Base-by-base conservation (phyloP, 352 stramenopile genomes). In the Pythium aquatile region DNA sequence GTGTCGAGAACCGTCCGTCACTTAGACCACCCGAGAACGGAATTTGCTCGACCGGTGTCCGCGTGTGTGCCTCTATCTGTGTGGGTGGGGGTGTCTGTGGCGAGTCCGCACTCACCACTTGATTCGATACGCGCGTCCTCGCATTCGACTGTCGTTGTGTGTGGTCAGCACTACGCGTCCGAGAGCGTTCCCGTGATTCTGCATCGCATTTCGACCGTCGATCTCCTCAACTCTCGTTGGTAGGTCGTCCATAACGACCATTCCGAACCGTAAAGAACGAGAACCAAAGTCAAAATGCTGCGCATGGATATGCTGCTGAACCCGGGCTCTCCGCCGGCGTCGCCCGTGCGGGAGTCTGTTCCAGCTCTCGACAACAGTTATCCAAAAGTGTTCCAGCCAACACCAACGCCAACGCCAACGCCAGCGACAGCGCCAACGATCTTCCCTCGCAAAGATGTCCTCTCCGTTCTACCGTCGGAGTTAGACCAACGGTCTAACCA, bases 301-400 rank as follows among this genome's bases (percentile, higher is more conserved):
- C 63, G 63, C 29, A 64, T 69, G 55, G 63, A 69, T 48, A 42
- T 69, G 37, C 56, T 69, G 13, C 40, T 69, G 17, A 69, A 69
- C 29, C 63, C 63, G 28, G 55, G 63, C 49, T 60, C 63, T 7
- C 63, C 63, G 49, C 63, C 56, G 37, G 26, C 47, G 49, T 69
- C 63, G 37, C 63, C 63, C 8, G 39, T 40, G 17, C 63, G 40
- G 6, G 35, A 47, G 9, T 24, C 20, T 24, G 20, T 24, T 24
- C 20, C 20, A 24, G 4, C 29, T 26, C 4, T 20, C 24, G 44
- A 4, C 55, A 9, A 5, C 33, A 33, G 28, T 3, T 37, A 39
- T 7, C 33, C 55, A 3, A 48, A 48, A 48, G 40, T 48, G 40
- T 48, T 48, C 40, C 40, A 48, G 6, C 10, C 40, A 54, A 8